Base-by-base conservation (phyloP, 768 basidiomycete genomes). In the Boletus rubropictus region DNA sequence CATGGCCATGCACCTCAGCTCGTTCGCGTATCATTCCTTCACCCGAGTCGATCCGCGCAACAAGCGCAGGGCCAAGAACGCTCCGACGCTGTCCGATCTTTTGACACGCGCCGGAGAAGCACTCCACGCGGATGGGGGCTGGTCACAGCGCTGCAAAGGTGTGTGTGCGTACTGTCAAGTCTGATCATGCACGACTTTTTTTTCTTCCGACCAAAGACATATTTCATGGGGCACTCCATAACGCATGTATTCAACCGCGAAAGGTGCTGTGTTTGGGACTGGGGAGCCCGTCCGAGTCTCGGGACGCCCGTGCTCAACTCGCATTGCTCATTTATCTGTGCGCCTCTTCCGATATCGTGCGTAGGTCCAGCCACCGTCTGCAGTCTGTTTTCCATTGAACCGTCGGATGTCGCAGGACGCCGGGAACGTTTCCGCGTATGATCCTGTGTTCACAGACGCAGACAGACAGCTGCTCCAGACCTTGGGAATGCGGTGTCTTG, bases 361-460 rank as follows among this genome's bases (percentile, higher is more conserved):
- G 85, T 82, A 49, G 18, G 38, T 40, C 29, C 27, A 25, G 44
- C 31, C 12, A 53, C 39, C 43, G 41, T 53, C 41, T 55, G 21
- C 46, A 46, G 46, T 51, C 20, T n/a, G 15, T 25, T 39, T n/a
- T 12, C 24, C 11, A 3, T 36, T 53, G 28, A 60, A 28, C 8
- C 11, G 9, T 39, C n/a, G n/a, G 40, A 28, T 35, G 21, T 21
- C 43, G 24, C 57, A 86, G 85, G 73, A 70, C 54, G 69, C 61
- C 55, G 60, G 62, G 34, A 63, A 66, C 15, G 72, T 86, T 42
- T 74, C 72, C 52, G 50, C 81, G 32, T 87, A 79, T 65, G 86
- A 89, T 70, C 86, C 86, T 50, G 77, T 82, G n/a, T 86, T 88
- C 65, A 74, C 82, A 59, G 72, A 70, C 17, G 74, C 78, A 56